phyloP scores from a whole-genome alignment of 345 rosid genomes.

The Eucalyptus dawsonii region DNA sequence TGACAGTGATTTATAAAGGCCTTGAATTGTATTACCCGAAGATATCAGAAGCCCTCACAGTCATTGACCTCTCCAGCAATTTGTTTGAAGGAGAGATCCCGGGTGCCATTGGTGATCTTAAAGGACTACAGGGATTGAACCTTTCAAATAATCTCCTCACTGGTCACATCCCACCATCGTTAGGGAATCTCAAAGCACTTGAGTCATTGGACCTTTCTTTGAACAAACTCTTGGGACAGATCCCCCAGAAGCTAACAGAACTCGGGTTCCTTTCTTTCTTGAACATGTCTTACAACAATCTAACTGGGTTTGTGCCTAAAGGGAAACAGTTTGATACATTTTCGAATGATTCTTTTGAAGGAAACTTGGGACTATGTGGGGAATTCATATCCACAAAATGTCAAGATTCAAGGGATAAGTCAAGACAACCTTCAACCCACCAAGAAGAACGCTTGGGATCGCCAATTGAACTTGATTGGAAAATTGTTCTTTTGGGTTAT shows the following conservation, averaged over 20 bases:
- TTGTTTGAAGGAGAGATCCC: conserved; percentile 3
- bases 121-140: background rate
- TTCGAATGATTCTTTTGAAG: background rate
- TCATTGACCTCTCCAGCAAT: too few species aligned
- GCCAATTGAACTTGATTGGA: background rate
- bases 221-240: conserved; percentile 3
- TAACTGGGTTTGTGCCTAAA: background rate
- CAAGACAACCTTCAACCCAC: background rate
- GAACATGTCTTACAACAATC: conserved; percentile 8
- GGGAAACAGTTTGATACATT: conserved; percentile 4
- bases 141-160: conserved; percentile 11
- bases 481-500: background rate
- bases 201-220: conserved; percentile 11
- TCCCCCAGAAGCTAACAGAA: conserved; percentile 1
- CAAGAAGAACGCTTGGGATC: background rate
- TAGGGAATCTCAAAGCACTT: background rate
- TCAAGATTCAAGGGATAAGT: background rate
- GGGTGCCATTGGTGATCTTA: background rate
- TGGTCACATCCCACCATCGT: background rate
- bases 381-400: background rate
- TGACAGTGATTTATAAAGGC: too few species aligned
- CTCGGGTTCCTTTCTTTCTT: conserved; percentile 1
- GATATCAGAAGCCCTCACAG: fast-evolving
- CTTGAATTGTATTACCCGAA: too few species aligned
- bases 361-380: conserved; percentile 10